phyloP scores from a whole-genome alignment of 2,329 filamentous ascomycete genomes.

The Chrysoporthe austroafricana region DNA sequence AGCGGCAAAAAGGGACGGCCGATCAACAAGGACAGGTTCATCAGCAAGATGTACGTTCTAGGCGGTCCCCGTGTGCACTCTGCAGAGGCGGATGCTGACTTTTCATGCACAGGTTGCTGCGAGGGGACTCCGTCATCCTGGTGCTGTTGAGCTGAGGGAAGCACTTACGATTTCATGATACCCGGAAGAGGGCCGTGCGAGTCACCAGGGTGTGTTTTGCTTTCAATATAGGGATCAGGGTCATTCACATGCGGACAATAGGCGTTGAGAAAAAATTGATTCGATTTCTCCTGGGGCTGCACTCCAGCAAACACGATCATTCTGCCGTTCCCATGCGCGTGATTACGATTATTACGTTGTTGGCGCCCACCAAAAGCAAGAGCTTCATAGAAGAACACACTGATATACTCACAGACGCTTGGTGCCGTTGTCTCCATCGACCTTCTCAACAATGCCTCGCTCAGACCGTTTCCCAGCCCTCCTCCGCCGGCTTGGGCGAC shows the following conservation, averaged over 20 bases:
- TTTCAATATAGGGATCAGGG: slow-evolving; percentile 26
- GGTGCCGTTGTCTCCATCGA: neutral
- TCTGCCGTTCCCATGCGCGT: neutral
- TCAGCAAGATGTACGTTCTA: slow-evolving; percentile 85
- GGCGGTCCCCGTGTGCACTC: neutral
- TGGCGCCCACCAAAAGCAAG: neutral
- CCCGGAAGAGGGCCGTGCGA: slow-evolving; percentile 23
- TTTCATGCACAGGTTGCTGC: slow-evolving; percentile 66
- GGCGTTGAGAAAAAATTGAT: slow-evolving; percentile 29
- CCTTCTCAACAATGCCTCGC: neutral
- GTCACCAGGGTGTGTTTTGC: slow-evolving; percentile 29
- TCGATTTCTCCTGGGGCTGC: slow-evolving; percentile 26
- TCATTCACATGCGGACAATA: slow-evolving; percentile 31
- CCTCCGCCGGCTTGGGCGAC: slow-evolving; percentile 42
- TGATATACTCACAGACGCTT: slow-evolving; percentile 1
- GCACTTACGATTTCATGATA: slow-evolving; percentile 27
- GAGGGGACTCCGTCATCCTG: slow-evolving; percentile 86
- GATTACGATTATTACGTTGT: slow-evolving; percentile 2
- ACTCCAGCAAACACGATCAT: slow-evolving; percentile 3
- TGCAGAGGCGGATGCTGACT: slow-evolving; percentile 20
- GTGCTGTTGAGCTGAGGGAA: slow-evolving; percentile 72
- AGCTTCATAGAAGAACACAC: neutral
- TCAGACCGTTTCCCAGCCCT: slow-evolving; percentile 40
- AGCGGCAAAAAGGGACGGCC: slow-evolving; percentile 86
- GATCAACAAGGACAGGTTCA: slow-evolving; percentile 97